Evolutionary conservation across 176 grass and related monocot species (phyloP).

Genomic region (Poa pratensis): DNA sequence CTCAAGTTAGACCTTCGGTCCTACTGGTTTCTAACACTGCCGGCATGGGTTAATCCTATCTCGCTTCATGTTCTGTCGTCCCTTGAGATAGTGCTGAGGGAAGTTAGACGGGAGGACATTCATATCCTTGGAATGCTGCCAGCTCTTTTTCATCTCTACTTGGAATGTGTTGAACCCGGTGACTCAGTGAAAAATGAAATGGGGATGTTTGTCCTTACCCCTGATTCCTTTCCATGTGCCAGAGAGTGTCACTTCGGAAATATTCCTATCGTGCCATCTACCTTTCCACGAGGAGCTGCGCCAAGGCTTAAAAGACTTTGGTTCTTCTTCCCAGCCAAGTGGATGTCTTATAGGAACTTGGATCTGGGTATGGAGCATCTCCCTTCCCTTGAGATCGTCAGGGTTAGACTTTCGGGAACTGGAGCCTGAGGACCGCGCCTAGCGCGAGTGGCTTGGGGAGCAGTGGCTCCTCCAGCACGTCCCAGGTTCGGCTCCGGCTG

Average conservation of each 20-base stretch:
- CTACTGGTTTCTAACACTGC: neutral
- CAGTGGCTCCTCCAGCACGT: too few relatives aligned
- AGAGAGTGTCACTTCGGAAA: neutral
- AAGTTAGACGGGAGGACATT: neutral
- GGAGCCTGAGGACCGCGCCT: too few relatives aligned
- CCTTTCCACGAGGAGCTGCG: conserved; percentile 1
- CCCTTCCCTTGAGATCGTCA: neutral
- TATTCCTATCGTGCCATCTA: neutral
- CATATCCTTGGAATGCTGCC: neutral
- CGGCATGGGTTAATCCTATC: neutral
- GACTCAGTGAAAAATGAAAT: too few relatives aligned
- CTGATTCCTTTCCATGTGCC: neutral
- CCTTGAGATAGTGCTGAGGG: fast-evolving
- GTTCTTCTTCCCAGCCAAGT: fast-evolving
- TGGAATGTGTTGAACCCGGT: too few relatives aligned
- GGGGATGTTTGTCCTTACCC: too few relatives aligned
- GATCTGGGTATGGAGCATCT: neutral
- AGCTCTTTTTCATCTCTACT: neutral
- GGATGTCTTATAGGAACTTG: too few relatives aligned
- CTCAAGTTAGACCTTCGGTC: fast-evolving
- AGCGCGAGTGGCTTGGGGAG: too few relatives aligned
- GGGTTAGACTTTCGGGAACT: fast-evolving
- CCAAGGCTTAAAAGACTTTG: neutral
- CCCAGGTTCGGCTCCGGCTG: too few relatives aligned
- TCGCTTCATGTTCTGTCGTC: neutral